Evolutionary conservation across 1,139 yeast genomes (phyloP).

Genomic region (Yamadazyma oceani): DNA sequence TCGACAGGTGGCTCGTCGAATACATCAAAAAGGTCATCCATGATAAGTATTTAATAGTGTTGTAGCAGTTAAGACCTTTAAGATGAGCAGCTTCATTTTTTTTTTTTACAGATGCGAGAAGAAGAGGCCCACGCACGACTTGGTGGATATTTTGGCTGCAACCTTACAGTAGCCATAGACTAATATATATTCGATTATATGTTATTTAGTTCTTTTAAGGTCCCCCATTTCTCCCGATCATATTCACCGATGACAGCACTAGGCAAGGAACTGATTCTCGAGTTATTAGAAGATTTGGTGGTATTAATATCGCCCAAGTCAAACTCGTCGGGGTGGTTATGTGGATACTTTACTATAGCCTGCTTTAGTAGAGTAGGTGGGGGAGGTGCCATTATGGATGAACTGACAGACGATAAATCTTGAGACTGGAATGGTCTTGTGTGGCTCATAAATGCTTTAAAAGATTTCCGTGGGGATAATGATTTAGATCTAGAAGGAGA

Average conservation of each 20-base stretch:
- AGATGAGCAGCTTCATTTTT: neutral
- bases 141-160: too few species aligned
- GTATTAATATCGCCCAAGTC: conserved; percentile 41
- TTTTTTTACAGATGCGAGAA: neutral
- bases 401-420: conserved; percentile 3
- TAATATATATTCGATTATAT: neutral
- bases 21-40: conserved; percentile 67
- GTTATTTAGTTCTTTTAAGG: conserved; percentile 36
- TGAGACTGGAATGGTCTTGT: conserved; percentile 1
- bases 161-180: too few species aligned
- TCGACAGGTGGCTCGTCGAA: conserved; percentile 57
- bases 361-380: conserved; percentile 20
- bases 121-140: neutral
- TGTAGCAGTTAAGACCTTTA: neutral
- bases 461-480: conserved; percentile 11
- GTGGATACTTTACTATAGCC: conserved; percentile 16
- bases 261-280: conserved; percentile 52
- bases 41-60: neutral
- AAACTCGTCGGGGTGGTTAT: conserved; percentile 18
- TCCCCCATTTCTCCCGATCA: conserved; percentile 65
- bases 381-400: conserved; percentile 1
- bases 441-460: conserved; percentile 8
- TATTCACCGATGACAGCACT: conserved; percentile 63
- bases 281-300: conserved; percentile 36
- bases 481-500: conserved; percentile 7